Evolutionary conservation across 139 green algal species (phyloP).

Genomic region (Astrephomene gubernaculifera): DNA sequence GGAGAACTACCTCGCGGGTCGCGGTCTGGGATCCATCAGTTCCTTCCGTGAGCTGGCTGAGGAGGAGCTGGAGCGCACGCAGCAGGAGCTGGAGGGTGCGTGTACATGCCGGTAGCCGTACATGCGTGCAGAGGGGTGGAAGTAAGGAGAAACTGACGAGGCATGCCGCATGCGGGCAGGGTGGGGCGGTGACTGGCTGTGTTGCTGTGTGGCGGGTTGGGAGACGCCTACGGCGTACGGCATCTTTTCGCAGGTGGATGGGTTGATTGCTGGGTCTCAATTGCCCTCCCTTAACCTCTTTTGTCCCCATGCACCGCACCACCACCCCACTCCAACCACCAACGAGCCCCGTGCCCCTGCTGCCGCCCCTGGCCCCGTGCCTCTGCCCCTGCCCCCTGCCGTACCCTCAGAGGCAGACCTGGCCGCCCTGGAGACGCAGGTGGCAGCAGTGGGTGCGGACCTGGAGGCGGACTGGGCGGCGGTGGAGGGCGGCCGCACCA

Average conservation of each 20-base stretch:
- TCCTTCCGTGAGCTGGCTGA: not conserved
- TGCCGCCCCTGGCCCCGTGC: not conserved
- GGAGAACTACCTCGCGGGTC: not conserved
- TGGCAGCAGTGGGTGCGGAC: conserved; percentile 10
- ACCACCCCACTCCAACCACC: not conserved
- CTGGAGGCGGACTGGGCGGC: conserved; percentile 32
- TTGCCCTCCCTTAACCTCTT: too few relatives aligned
- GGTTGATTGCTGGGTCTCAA: too few relatives aligned
- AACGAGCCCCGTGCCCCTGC: not conserved
- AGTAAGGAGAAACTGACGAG: too few relatives aligned
- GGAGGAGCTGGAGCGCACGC: not conserved
- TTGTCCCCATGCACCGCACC: too few relatives aligned
- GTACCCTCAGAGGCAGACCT: not conserved
- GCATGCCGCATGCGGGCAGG: too few relatives aligned
- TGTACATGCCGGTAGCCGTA: too few relatives aligned
- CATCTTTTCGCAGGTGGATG: too few relatives aligned
- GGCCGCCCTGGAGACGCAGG: not conserved
- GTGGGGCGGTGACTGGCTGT: not conserved
- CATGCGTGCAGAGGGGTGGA: too few relatives aligned
- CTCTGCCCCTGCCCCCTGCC: not conserved
- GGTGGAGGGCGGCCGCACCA: conserved; percentile 18
- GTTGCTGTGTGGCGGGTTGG: too few relatives aligned
- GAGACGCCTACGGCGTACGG: too few relatives aligned
- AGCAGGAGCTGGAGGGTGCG: conserved; percentile 12
- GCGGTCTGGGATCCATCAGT: conserved; percentile 11